A percentile compares a stretch with the other conserved stretches of the same genome.
Conservation (phyloP, 2,329 filamentous ascomycete genomes). For the Colletotrichum lupini region DNA sequence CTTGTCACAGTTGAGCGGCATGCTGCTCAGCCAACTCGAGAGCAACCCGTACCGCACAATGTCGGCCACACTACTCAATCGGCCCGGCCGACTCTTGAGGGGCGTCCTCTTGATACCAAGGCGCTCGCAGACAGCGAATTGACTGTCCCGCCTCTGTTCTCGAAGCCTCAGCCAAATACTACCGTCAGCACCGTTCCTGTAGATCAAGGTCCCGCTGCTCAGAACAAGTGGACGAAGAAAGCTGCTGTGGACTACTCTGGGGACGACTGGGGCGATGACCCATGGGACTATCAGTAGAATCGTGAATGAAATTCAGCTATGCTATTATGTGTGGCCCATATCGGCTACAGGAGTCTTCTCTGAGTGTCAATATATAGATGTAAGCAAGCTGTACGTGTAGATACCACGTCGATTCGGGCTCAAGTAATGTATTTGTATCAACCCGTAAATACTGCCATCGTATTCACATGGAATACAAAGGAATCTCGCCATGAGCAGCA, state of each 20-base stretch:
- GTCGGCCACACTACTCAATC: background rate
- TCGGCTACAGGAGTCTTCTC: background rate
- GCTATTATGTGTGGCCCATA: background rate
- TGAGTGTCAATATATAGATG: background rate
- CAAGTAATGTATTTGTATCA: background rate
- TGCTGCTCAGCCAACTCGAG: no score
- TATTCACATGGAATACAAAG: background rate
- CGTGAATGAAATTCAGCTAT: background rate
- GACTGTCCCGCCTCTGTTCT: constrained; percentile 28
- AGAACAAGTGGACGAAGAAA: constrained; percentile 40
- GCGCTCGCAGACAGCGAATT: background rate
- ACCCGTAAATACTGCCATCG: background rate
- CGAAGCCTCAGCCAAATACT: background rate
- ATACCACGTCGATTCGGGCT: background rate
- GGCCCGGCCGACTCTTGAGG: background rate
- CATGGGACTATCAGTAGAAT: constrained; percentile 28
- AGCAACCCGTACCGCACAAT: background rate
- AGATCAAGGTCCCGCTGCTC: background rate
- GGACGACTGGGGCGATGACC: constrained; percentile 41
- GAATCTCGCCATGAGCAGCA: background rate
- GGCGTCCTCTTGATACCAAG: background rate
- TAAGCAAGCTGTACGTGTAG: background rate
- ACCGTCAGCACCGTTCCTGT: background rate
- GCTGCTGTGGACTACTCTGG: constrained; percentile 44
- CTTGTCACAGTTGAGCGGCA: constrained; percentile 33